These are phyloP conservation scores for Forsythia suspensa DNA, from an alignment of 257 asterid genomes.

Conservation along the genomic window DNA sequence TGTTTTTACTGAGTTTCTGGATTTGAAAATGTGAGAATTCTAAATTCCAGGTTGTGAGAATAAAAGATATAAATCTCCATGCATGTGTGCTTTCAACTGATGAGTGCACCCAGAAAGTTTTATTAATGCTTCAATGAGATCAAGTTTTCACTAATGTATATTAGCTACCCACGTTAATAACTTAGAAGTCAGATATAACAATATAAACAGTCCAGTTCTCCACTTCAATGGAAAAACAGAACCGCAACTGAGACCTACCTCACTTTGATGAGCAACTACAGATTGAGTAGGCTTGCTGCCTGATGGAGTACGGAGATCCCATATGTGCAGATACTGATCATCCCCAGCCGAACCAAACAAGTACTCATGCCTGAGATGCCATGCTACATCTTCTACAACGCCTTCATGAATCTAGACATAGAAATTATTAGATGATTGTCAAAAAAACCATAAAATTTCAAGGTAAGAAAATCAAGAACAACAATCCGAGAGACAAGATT, in stretches of 20 bases:
- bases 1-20: neutral
- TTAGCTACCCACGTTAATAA: neutral
- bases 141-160: neutral
- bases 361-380: constrained; percentile 96
- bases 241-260: constrained; percentile 47
- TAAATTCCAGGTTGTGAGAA: neutral
- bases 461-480: neutral
- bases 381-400: constrained; percentile 96
- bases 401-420: constrained; percentile 80
- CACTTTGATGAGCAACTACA: constrained; percentile 94
- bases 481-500: neutral
- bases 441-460: constrained; percentile 12
- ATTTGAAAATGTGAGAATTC: neutral
- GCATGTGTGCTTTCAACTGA: neutral
- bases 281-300: constrained; percentile 78
- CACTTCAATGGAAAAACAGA: neutral
- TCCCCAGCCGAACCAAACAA: constrained; percentile 98
- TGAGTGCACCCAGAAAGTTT: neutral
- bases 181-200: neutral
- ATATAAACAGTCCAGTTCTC: neutral
- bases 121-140: neutral
- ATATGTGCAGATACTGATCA: constrained; percentile 84
- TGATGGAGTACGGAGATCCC: constrained; percentile 84
- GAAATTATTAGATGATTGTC: constrained; percentile 17
- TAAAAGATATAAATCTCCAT: neutral